A percentile compares a stretch with the other conserved stretches of the same genome.
Conservation (phyloP, 2,329 filamentous ascomycete genomes). For the Penicillium sp. region DNA sequence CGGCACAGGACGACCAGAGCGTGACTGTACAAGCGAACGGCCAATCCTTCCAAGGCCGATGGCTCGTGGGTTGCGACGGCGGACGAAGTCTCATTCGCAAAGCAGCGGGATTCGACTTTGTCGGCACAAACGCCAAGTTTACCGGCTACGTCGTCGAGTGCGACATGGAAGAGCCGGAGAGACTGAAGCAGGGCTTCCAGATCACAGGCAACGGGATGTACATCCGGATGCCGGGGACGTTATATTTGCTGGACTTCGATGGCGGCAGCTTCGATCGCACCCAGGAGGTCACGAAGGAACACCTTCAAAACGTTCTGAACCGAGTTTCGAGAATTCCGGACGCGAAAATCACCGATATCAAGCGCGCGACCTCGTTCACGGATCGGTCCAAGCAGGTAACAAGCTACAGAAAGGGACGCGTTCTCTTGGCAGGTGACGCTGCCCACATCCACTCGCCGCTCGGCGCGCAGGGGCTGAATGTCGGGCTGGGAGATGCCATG, state of each 20-base stretch:
- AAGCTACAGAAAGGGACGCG: slow-evolving; percentile 16
- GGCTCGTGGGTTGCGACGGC: slow-evolving; percentile 47
- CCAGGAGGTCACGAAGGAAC: slow-evolving; percentile 6
- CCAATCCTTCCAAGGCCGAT: slow-evolving; percentile 27
- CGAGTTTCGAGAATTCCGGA: slow-evolving; percentile 21
- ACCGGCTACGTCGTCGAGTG: slow-evolving; percentile 37
- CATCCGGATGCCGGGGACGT: slow-evolving; percentile 4
- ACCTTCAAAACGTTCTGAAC: slow-evolving; percentile 16
- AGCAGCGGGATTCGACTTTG: slow-evolving; percentile 38
- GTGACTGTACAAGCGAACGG: slow-evolving; percentile 6
- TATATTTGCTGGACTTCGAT: slow-evolving; percentile 12
- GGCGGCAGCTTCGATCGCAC: slow-evolving; percentile 5
- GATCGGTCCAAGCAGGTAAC: slow-evolving; percentile 10
- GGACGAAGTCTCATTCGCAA: slow-evolving; percentile 42
- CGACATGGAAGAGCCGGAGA: slow-evolving; percentile 31
- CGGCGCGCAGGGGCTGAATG: slow-evolving; percentile 28
- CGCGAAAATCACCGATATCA: slow-evolving; percentile 1
- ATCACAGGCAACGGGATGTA: slow-evolving; percentile 8
- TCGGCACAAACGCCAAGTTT: slow-evolving; percentile 38
- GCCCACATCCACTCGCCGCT: slow-evolving; percentile 21
- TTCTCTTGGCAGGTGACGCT: slow-evolving; percentile 19
- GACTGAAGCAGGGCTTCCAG: slow-evolving; percentile 3
- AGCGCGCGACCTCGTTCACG: slow-evolving; percentile 5
- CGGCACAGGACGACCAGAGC: background rate
- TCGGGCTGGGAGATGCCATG: slow-evolving; percentile 53